These are phyloP conservation scores for Podospora didyma DNA, from an alignment of 495 filamentous ascomycete genomes.

Conservation along the genomic window DNA sequence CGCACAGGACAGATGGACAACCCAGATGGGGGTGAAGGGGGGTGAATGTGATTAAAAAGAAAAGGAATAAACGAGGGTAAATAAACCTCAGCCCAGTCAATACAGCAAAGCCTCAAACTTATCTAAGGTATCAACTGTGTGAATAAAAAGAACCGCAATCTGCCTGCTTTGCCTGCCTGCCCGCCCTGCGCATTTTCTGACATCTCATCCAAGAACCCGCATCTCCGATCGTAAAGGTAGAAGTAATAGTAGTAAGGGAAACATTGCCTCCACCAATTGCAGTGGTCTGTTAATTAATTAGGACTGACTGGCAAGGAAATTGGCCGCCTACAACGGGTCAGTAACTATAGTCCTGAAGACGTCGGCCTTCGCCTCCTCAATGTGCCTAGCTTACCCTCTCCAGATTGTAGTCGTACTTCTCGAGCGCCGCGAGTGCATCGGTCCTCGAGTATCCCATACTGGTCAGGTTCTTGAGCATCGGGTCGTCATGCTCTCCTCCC, in stretches of 20 bases:
- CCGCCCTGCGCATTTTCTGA: neutral
- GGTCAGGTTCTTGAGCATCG: conserved; percentile 84
- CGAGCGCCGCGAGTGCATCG: conserved; percentile 77
- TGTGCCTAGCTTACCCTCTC: conserved; percentile 69
- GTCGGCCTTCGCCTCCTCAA: neutral
- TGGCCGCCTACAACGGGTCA: conserved; percentile 36
- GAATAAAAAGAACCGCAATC: neutral
- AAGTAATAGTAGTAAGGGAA: neutral
- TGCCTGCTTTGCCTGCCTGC: neutral
- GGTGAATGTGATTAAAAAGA: neutral
- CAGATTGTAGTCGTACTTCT: conserved; percentile 93
- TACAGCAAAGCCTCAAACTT: neutral
- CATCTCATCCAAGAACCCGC: neutral
- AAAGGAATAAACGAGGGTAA: neutral
- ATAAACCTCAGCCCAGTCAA: neutral
- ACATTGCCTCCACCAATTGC: neutral
- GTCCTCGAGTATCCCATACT: conserved; percentile 84
- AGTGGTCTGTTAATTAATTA: neutral
- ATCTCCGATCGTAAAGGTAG: conserved; percentile 6
- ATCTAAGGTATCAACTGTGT: neutral
- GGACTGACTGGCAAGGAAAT: conserved; percentile 44
- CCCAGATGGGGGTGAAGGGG: neutral
- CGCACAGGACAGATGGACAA: neutral
- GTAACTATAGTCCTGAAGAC: neutral
- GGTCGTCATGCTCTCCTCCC: conserved; percentile 80